Conservation (phyloP, 768 basidiomycete genomes). For the Hygrocybe coccinea region DNA sequence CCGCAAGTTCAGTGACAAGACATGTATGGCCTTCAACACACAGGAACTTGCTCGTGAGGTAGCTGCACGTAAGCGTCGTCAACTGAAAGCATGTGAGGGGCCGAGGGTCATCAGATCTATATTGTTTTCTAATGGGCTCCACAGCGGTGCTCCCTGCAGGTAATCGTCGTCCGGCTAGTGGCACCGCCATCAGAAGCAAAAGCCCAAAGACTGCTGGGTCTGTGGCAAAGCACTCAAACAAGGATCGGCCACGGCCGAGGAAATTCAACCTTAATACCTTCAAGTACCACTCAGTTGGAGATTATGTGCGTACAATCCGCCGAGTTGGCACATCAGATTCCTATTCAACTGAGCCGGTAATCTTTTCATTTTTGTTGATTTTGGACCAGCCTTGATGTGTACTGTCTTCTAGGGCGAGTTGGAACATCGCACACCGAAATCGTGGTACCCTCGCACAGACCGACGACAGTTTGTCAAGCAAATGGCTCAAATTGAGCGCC, state of each 20-base stretch:
- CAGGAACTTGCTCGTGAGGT: neutral
- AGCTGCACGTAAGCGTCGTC: constrained; percentile 25
- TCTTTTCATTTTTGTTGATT: neutral
- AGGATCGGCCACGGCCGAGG: constrained; percentile 6
- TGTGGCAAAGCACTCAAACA: neutral
- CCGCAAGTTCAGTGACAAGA: constrained; percentile 23
- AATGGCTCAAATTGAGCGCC: constrained; percentile 20
- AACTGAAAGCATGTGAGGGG: too few relatives aligned
- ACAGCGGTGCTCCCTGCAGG: too few relatives aligned
- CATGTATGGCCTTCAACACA: constrained; percentile 25
- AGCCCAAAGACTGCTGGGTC: neutral
- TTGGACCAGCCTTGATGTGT: too few relatives aligned
- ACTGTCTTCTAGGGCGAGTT: constrained; percentile 30
- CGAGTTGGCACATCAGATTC: constrained; percentile 17
- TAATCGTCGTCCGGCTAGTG: too few relatives aligned
- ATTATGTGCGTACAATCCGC: constrained; percentile 29
- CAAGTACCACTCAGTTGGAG: constrained; percentile 38
- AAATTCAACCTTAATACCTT: constrained; percentile 29
- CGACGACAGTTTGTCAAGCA: constrained; percentile 21
- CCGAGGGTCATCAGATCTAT: too few relatives aligned
- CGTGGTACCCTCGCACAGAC: constrained; percentile 27
- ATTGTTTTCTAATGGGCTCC: too few relatives aligned
- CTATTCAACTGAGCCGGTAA: constrained; percentile 14
- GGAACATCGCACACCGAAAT: constrained; percentile 31
- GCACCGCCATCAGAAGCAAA: constrained; percentile 6